A percentile compares a stretch with the other conserved stretches of the same genome.
Evolutionary conservation across 352 stramenopile species (phyloP).

Genomic region (Plasmopara muralis): DNA sequence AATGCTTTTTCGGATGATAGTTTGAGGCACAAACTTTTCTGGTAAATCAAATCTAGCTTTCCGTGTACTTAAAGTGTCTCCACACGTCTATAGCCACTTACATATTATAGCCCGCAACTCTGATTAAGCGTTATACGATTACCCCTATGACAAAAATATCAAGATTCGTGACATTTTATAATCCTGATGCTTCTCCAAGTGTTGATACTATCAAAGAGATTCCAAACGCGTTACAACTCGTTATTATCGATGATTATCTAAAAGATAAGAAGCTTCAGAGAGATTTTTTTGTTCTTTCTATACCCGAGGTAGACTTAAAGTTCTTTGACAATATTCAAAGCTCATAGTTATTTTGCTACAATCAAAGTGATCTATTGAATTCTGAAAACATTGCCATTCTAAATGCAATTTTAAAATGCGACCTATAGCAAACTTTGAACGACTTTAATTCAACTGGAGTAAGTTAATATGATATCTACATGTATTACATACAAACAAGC

Average conservation of each 20-base stretch:
- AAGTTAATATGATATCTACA: slow-evolving; percentile 1
- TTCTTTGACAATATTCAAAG: not conserved
- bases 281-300: not conserved
- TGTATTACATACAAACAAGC: slow-evolving; percentile 4
- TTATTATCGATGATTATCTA: not conserved
- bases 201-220: no score
- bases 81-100: not conserved
- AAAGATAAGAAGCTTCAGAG: not conserved
- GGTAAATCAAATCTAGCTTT: no score
- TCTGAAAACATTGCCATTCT: not conserved
- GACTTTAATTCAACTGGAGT: not conserved
- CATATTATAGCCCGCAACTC: not conserved
- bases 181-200: no score
- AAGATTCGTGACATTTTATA: no score
- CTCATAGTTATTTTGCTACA: not conserved
- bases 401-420: not conserved
- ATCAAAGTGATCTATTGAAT: not conserved
- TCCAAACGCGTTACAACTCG: no score
- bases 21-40: no score
- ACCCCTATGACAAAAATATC: no score
- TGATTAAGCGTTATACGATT: no score
- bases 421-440: not conserved
- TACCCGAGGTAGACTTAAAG: not conserved
- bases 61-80: not conserved
- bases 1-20: no score